Conservation (phyloP, 2,329 filamentous ascomycete species). For the Xylariaceae sp. region DNA sequence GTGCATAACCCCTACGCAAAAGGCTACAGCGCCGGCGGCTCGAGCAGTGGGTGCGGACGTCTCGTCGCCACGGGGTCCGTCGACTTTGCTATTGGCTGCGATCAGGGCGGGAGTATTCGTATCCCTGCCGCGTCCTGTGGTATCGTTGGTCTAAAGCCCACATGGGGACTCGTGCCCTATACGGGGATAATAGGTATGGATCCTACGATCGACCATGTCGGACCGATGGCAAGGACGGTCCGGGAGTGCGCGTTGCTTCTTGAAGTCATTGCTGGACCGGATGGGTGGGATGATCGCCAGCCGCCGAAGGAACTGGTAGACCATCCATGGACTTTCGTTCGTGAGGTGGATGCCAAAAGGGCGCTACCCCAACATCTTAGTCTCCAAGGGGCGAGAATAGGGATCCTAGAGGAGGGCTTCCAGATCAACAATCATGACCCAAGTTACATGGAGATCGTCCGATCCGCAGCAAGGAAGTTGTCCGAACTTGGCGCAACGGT, state of each 20-base stretch:
- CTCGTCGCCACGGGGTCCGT: constrained; percentile 36
- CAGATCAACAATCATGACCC: constrained; percentile 24
- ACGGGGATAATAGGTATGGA: constrained; percentile 32
- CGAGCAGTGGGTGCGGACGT: constrained; percentile 38
- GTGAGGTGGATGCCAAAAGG: constrained; percentile 18
- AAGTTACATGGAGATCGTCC: constrained; percentile 24
- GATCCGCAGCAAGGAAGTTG: constrained; percentile 26
- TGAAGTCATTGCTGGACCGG: constrained; percentile 30
- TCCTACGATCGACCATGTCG: constrained; percentile 31
- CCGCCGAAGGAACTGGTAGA: constrained; percentile 15
- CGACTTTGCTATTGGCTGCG: constrained; percentile 33
- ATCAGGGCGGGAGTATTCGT: constrained; percentile 34
- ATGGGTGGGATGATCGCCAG: constrained; percentile 34
- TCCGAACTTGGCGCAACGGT: constrained; percentile 27
- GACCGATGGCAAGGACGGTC: constrained; percentile 30
- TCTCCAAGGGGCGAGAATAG: constrained; percentile 29
- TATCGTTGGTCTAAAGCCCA: constrained; percentile 33
- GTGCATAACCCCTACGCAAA: constrained; percentile 43
- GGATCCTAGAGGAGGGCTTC: constrained; percentile 31
- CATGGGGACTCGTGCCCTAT: constrained; percentile 33
- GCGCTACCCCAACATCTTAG: constrained; percentile 9
- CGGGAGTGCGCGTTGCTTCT: constrained; percentile 31
- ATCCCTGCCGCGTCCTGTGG: constrained; percentile 31
- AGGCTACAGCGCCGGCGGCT: constrained; percentile 44
- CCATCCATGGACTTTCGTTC: constrained; percentile 17